Conservation (phyloP, 345 rosid genomes). For the Luvunga scandens region DNA sequence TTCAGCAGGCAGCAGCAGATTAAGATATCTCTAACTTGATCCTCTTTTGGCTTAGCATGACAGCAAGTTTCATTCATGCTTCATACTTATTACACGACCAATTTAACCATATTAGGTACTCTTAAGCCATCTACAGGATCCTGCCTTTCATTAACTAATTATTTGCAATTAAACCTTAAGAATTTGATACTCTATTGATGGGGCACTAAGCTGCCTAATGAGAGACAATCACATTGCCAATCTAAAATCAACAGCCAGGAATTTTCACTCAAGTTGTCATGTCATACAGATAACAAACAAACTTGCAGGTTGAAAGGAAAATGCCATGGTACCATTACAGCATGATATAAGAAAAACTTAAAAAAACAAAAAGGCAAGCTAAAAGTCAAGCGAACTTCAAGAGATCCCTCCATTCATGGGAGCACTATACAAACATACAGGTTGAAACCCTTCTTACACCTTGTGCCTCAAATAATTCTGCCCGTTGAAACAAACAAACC, state of each 20-base stretch:
- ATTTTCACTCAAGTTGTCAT: background rate
- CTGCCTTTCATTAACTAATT: background rate
- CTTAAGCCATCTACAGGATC: constrained; percentile 9
- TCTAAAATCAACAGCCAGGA: background rate
- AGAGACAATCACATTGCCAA: background rate
- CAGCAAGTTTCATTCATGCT: constrained; percentile 19
- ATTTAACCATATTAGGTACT: background rate
- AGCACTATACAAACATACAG: background rate
- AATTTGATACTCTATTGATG: background rate
- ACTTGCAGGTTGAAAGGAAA: background rate
- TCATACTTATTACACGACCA: constrained; percentile 3
- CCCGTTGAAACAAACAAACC: background rate
- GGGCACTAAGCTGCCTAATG: background rate
- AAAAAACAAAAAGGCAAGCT: background rate
- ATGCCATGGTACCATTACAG: background rate
- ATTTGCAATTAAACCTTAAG: background rate
- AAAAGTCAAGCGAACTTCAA: background rate
- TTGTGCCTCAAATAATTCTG: background rate
- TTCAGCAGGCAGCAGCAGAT: constrained; percentile 9
- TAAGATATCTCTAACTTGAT: constrained; percentile 12
- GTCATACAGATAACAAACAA: background rate
- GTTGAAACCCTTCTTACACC: background rate
- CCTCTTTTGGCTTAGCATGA: constrained; percentile 1
- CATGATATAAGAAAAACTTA: background rate
- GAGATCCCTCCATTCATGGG: background rate